phyloP scores from a whole-genome alignment of 2,329 filamentous ascomycete species.

The Diaporthe ampelina region DNA sequence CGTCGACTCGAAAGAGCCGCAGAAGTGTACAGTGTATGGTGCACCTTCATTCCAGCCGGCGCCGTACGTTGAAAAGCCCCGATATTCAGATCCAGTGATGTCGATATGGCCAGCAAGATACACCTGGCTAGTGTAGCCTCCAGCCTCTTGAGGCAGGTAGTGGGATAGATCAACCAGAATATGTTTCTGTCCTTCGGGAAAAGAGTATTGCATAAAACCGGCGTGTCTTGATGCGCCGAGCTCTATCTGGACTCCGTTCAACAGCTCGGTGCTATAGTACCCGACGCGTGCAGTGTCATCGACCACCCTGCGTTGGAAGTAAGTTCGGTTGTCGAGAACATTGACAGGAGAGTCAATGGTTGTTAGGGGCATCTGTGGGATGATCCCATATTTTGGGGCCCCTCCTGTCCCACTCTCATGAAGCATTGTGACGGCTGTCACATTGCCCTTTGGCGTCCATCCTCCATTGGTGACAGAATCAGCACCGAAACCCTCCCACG shows the following conservation, averaged over 20 bases:
- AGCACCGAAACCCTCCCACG: conserved; percentile 46
- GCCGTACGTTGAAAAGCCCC: conserved; percentile 61
- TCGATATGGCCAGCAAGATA: conserved; percentile 52
- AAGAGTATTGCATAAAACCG: conserved; percentile 67
- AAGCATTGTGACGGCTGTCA: conserved; percentile 66
- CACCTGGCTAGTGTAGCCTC: conserved; percentile 57
- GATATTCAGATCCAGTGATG: conserved; percentile 54
- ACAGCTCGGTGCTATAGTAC: conserved; percentile 65
- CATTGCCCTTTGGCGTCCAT: conserved; percentile 57
- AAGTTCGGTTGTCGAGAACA: conserved; percentile 62
- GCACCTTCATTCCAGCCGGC: conserved; percentile 61
- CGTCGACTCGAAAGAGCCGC: conserved; percentile 56
- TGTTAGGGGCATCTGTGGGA: conserved; percentile 62
- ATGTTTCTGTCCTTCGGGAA: conserved; percentile 57
- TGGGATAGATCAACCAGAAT: conserved; percentile 64
- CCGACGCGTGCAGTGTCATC: conserved; percentile 64
- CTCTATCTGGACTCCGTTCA: conserved; percentile 63
- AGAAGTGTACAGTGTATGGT: conserved; percentile 59
- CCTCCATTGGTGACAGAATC: conserved; percentile 51
- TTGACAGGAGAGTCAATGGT: conserved; percentile 56
- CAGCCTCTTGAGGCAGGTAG: conserved; percentile 58
- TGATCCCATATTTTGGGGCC: conserved; percentile 70
- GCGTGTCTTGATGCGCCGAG: conserved; percentile 63
- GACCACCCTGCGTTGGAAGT: conserved; percentile 58
- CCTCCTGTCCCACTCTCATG: conserved; percentile 71